Conservation (phyloP, 2,329 filamentous ascomycete genomes). For the Leptosphaerulina australis region DNA sequence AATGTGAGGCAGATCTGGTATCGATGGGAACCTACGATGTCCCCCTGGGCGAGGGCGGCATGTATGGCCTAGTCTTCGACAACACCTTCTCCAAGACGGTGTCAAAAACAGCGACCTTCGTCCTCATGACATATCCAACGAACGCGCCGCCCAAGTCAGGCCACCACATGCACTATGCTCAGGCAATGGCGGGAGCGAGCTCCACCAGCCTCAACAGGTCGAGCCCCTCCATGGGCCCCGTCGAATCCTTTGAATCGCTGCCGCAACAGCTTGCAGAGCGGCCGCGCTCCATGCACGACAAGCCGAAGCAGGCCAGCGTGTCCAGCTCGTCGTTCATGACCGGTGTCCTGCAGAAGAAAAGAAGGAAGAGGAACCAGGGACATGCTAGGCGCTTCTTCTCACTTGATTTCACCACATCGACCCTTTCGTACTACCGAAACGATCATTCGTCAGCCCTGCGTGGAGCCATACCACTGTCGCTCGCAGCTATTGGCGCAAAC, state of each 20-base stretch:
- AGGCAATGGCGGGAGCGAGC: slow-evolving; percentile 58
- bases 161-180: slow-evolving; percentile 68
- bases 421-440: slow-evolving; percentile 94
- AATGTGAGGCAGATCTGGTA: slow-evolving; percentile 95
- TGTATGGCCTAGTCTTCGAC: slow-evolving; percentile 97
- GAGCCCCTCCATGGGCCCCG: slow-evolving; percentile 52
- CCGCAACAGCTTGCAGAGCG: slow-evolving; percentile 49
- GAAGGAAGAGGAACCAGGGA: slow-evolving; percentile 91
- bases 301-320: slow-evolving; percentile 24
- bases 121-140: slow-evolving; percentile 91
- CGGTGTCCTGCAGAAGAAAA: slow-evolving; percentile 84
- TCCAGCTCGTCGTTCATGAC: slow-evolving; percentile 69
- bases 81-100: slow-evolving; percentile 95
- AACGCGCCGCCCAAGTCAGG: slow-evolving; percentile 76
- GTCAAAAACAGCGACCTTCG: slow-evolving; percentile 93
- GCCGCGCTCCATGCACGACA: slow-evolving; percentile 47
- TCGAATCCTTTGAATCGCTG: slow-evolving; percentile 59
- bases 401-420: slow-evolving; percentile 90
- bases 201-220: slow-evolving; percentile 46
- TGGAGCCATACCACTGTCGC: slow-evolving; percentile 87
- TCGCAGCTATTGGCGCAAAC: slow-evolving; percentile 90
- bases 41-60: slow-evolving; percentile 74
- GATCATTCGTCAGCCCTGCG: slow-evolving; percentile 89
- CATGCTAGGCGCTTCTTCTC: slow-evolving; percentile 95
- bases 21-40: slow-evolving; percentile 90